A percentile compares a stretch with the other conserved stretches of the same genome.
These are phyloP conservation scores for Vicia faba DNA, from an alignment of 306 rosid species.

Conservation along the genomic window DNA sequence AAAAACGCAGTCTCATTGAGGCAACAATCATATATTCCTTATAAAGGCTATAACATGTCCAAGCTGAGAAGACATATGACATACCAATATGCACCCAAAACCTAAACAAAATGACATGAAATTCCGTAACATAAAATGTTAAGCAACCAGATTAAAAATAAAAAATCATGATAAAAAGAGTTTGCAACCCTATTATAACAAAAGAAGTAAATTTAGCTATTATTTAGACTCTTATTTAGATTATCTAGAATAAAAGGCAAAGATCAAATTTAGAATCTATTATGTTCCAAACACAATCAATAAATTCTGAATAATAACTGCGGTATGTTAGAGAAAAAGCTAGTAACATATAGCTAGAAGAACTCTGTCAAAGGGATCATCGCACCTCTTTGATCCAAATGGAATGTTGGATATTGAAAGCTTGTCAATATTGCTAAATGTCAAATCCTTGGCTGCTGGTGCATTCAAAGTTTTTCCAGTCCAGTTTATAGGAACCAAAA, in stretches of 20 bases:
- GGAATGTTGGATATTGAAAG: conserved; percentile 88
- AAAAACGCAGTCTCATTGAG: conserved; percentile 68
- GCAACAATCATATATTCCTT: conserved; percentile 66
- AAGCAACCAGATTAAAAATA: conserved; percentile 20
- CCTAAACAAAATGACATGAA: conserved; percentile 48
- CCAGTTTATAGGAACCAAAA: conserved; percentile 86
- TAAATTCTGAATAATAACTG: conserved; percentile 16
- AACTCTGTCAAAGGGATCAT: neutral
- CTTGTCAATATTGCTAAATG: conserved; percentile 72
- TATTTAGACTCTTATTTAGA: neutral
- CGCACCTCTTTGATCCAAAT: conserved; percentile 68
- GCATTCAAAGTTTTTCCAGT: conserved; percentile 56
- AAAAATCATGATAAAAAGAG: conserved; percentile 7
- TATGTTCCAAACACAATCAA: conserved; percentile 12
- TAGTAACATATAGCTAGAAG: neutral
- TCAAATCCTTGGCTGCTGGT: conserved; percentile 44
- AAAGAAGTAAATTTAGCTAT: conserved; percentile 4
- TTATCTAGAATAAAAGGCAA: conserved; percentile 9
- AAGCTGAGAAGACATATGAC: conserved; percentile 75
- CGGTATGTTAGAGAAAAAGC: conserved; percentile 10
- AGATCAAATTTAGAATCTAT: conserved; percentile 4
- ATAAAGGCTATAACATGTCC: conserved; percentile 84
- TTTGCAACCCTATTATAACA: neutral
- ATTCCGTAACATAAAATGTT: conserved; percentile 24
- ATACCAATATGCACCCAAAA: conserved; percentile 76